A percentile compares a stretch with the other conserved stretches of the same genome.
Evolutionary conservation across 2,329 filamentous ascomycete species (phyloP).

Genomic region (Aspergillus novoparasiticus): DNA sequence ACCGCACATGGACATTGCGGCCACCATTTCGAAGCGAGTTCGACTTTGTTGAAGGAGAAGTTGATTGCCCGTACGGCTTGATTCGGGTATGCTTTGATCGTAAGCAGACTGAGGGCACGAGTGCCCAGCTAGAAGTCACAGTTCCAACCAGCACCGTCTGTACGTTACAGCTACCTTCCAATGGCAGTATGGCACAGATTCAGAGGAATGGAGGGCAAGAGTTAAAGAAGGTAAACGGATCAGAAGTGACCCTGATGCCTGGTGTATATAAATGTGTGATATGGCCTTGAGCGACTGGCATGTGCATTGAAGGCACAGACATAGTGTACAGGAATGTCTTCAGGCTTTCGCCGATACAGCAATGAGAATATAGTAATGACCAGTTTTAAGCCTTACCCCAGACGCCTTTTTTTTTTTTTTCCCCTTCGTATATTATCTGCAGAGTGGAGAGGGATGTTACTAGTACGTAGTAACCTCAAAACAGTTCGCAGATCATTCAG

Average conservation of each 20-base stretch:
- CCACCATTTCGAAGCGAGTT: constrained; percentile 48
- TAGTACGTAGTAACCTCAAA: no score
- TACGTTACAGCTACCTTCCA: neutral
- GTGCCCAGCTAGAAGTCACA: neutral
- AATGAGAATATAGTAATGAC: neutral
- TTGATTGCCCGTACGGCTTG: constrained; percentile 26
- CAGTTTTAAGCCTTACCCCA: neutral
- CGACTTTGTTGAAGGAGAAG: constrained; percentile 23
- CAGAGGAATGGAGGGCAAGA: neutral
- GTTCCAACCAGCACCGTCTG: constrained; percentile 3
- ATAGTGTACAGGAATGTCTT: neutral
- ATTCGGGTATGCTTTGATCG: constrained; percentile 12
- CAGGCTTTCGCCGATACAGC: neutral
- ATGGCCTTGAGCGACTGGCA: neutral
- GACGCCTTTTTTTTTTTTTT: neutral
- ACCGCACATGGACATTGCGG: constrained; percentile 43
- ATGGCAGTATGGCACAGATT: neutral
- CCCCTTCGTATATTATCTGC: neutral
- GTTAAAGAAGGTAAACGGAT: neutral
- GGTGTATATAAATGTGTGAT: constrained; percentile 2
- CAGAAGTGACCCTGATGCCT: neutral
- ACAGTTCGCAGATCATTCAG: neutral
- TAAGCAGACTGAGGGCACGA: neutral
- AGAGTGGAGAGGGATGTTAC: neutral
- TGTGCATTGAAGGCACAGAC: neutral